Evolutionary conservation across 108 stramenopile species (phyloP), one percentile per base, ranked within the genome.

Genomic region (Fistulifera solaris): DNA sequence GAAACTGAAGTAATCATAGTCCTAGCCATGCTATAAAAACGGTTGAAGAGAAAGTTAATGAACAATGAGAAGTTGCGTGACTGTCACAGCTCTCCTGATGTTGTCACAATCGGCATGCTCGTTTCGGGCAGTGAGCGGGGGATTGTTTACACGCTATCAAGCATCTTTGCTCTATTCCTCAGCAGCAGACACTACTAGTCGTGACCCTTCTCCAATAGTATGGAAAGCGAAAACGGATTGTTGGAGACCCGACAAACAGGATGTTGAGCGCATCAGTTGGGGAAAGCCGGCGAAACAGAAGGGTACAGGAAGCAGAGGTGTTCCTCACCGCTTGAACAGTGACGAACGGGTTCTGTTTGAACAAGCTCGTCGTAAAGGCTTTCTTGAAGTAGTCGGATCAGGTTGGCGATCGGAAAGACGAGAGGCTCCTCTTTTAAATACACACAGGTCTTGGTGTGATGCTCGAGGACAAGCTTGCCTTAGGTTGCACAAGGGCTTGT

Each of bases 281-380:
- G 91, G 91, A 1, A 71, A 80, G 60, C 91, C 91, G 7, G 76
- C 90, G 4, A 92, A 84, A 61, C 73, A 75, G 51, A 92, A 85
- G 54, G 81, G 89, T n/a, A 82, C 80, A 0, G 89, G 89, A 21
- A 70, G 67, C 25, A 48, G 89, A 48, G 81, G 81, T 10, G 71
- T 85, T 19, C 89, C 89, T 8, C 85, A 87, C 68, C 69, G 89
- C 1, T 48, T 92, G 17, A 92, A 92, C 58, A 68, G 68, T 27
- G 86, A 85, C 21, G 90, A 92, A 62, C 68, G 90, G 24, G 42
- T 59, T 16, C 48, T 73, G 0, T 88, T 84, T 52, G 86, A 92
- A 59, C 81, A 75, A 49, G 90, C 90, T 10, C 69, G 79, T 22
- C 59, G 73, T 18, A 76, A 86, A 44, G 90, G 90, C 15, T 87